Conservation (phyloP, 371 early-diverging fungal species). For the Syncephalastrum racemosum region DNA sequence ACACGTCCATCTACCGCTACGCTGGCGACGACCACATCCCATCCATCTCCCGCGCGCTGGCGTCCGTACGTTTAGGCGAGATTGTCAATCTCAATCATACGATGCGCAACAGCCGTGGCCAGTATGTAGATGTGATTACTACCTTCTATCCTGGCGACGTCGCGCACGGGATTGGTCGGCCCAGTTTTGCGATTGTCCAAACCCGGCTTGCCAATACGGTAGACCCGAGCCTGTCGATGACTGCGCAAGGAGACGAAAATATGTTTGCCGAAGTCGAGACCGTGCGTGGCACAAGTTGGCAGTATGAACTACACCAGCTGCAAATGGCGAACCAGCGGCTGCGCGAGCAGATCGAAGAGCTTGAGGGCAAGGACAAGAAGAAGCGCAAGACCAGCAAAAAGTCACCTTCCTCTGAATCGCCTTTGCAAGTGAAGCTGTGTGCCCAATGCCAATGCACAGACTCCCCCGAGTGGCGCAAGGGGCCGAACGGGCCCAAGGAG, state of each 20-base stretch:
- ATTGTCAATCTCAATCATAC: slow-evolving; percentile 41
- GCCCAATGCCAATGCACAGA: slow-evolving; percentile 69
- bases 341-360: slow-evolving; percentile 35
- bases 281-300: slow-evolving; percentile 42
- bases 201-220: slow-evolving; percentile 19
- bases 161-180: slow-evolving; percentile 17
- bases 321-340: slow-evolving; percentile 36
- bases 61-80: slow-evolving; percentile 44
- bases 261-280: slow-evolving; percentile 44
- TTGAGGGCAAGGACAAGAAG: slow-evolving; percentile 18
- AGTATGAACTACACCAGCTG: slow-evolving; percentile 51
- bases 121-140: slow-evolving; percentile 42
- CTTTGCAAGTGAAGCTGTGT: slow-evolving; percentile 31
- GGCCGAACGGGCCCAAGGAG: slow-evolving; percentile 76
- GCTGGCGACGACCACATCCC: slow-evolving; percentile 53
- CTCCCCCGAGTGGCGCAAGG: slow-evolving; percentile 85
- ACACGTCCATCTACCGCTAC: slow-evolving; percentile 53
- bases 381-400: slow-evolving; percentile 28
- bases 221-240: slow-evolving; percentile 14
- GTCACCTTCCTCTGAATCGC: slow-evolving; percentile 6
- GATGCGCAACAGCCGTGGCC: slow-evolving; percentile 39
- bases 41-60: slow-evolving; percentile 46
- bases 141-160: slow-evolving; percentile 51
- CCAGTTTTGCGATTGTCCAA: slow-evolving; percentile 47
- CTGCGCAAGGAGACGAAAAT: slow-evolving; percentile 19